phyloP scores from a whole-genome alignment of 2,329 filamentous ascomycete genomes.

The Trichoderma simmonsii region DNA sequence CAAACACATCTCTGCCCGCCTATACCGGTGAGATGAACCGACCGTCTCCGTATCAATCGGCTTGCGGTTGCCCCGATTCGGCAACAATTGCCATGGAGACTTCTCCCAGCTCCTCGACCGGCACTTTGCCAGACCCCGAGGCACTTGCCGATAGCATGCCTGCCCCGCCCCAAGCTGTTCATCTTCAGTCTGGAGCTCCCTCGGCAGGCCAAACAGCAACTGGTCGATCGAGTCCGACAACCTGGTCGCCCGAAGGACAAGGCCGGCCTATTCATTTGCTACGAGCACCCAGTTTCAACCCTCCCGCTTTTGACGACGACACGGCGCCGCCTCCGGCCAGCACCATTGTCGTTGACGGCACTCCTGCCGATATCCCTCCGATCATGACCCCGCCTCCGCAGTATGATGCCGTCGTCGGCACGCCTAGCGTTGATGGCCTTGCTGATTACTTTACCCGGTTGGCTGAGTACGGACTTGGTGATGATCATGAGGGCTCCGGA shows the following conservation, averaged over 20 bases:
- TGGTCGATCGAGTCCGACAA: constrained; percentile 23
- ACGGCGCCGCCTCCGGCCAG: constrained; percentile 37
- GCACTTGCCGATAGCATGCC: constrained; percentile 36
- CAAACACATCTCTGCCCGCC: constrained; percentile 80
- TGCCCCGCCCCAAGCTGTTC: constrained; percentile 55
- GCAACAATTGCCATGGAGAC: constrained; percentile 54
- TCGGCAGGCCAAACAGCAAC: constrained; percentile 33
- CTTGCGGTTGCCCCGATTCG: constrained; percentile 55
- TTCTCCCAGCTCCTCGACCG: constrained; percentile 63
- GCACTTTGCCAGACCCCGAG: constrained; percentile 44
- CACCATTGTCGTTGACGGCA: constrained; percentile 19
- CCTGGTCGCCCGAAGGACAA: not conserved
- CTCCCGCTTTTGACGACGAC: constrained; percentile 82
- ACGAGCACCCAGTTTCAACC: constrained; percentile 80
- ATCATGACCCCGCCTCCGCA: constrained; percentile 78
- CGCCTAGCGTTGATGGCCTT: constrained; percentile 63
- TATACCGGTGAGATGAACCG: constrained; percentile 59
- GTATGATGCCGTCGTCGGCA: constrained; percentile 76
- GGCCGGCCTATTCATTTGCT: constrained; percentile 77
- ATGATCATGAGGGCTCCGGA: constrained; percentile 37
- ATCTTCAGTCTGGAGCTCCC: constrained; percentile 35
- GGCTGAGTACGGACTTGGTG: constrained; percentile 62
- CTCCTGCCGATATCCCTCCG: constrained; percentile 19
- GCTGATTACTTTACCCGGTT: constrained; percentile 86
- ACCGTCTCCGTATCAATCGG: constrained; percentile 43